A percentile compares a stretch with the other conserved stretches of the same genome.
Evolutionary conservation across 192 early-diverging fungal genomes (phyloP).

Genomic region (Dissophora globulifera): DNA sequence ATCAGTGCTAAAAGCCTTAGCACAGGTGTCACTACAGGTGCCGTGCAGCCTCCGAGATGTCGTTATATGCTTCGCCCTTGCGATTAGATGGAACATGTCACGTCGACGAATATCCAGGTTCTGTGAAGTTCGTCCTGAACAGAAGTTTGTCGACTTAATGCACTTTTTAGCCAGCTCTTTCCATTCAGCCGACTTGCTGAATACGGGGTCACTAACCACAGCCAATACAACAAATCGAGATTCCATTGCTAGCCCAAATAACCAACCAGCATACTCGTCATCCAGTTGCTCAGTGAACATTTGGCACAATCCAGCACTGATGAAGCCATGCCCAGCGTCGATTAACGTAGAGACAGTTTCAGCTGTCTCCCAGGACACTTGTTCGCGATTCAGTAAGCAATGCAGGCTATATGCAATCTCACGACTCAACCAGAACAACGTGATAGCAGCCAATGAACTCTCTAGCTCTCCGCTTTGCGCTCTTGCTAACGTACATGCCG

Average conservation of each 20-base stretch:
- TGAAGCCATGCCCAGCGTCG: no score
- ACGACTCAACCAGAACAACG: conserved; percentile 4
- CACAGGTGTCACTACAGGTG: not conserved
- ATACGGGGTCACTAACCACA: no score
- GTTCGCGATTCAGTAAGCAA: not conserved
- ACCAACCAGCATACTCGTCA: no score
- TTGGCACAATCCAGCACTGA: no score
- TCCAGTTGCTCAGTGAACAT: no score
- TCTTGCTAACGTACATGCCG: conserved; percentile 15
- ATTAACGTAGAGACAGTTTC: no score
- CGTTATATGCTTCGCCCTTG: conserved; percentile 1
- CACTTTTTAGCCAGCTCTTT: not conserved
- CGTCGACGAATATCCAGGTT: not conserved
- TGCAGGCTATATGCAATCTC: conserved; percentile 1
- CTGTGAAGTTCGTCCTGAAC: not conserved
- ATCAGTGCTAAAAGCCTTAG: not conserved
- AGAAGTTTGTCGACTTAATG: conserved; percentile 6
- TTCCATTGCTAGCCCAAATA: no score
- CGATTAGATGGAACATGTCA: conserved; percentile 1
- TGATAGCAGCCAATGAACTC: not conserved
- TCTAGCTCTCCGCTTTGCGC: not conserved
- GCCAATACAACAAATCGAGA: no score
- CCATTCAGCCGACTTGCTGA: not conserved
- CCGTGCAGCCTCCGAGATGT: conserved; percentile 1
- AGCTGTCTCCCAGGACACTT: no score